Evolutionary conservation across 2,329 filamentous ascomycete species (phyloP).

Genomic region (Paecilomyces sp.): DNA sequence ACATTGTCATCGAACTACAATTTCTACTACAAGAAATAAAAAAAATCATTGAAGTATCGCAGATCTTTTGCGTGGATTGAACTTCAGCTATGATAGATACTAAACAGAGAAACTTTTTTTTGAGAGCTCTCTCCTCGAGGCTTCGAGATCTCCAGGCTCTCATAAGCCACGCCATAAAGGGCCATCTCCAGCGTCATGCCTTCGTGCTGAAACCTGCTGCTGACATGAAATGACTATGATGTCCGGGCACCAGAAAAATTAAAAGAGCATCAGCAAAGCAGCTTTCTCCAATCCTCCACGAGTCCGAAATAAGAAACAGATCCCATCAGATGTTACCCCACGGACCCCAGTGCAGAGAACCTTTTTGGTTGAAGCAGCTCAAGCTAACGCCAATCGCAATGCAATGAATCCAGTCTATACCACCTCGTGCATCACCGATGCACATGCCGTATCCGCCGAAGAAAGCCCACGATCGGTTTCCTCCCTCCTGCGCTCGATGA

Average conservation of each 20-base stretch:
- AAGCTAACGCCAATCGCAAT: slow-evolving; percentile 38
- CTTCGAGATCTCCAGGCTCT: slow-evolving; percentile 12
- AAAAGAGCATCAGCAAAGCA: slow-evolving; percentile 28
- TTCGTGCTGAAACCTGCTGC: slow-evolving; percentile 14
- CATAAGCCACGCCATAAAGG: slow-evolving; percentile 12
- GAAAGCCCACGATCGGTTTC: slow-evolving; percentile 12
- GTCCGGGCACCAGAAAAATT: slow-evolving; percentile 14
- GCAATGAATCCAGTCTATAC: slow-evolving; percentile 30
- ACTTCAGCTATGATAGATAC: slow-evolving; percentile 3
- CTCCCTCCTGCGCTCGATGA: slow-evolving; percentile 7
- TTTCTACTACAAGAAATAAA: not conserved
- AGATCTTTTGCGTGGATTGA: slow-evolving; percentile 2
- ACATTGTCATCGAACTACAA: not conserved
- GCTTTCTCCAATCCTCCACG: slow-evolving; percentile 24
- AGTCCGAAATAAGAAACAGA: slow-evolving; percentile 25
- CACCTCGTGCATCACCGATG: slow-evolving; percentile 13
- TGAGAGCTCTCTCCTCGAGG: slow-evolving; percentile 24
- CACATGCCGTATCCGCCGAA: slow-evolving; percentile 15
- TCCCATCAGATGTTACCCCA: slow-evolving; percentile 21
- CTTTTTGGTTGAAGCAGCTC: slow-evolving; percentile 24
- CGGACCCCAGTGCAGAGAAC: slow-evolving; percentile 26
- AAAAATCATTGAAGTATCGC: slow-evolving; percentile 3
- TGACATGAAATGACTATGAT: slow-evolving; percentile 19
- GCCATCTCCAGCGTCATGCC: slow-evolving; percentile 13
- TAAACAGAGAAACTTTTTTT: slow-evolving; percentile 6